These are phyloP conservation scores for Eragrostis curvula DNA, from an alignment of 176 grass and related monocot genomes.

Conservation along the genomic window DNA sequence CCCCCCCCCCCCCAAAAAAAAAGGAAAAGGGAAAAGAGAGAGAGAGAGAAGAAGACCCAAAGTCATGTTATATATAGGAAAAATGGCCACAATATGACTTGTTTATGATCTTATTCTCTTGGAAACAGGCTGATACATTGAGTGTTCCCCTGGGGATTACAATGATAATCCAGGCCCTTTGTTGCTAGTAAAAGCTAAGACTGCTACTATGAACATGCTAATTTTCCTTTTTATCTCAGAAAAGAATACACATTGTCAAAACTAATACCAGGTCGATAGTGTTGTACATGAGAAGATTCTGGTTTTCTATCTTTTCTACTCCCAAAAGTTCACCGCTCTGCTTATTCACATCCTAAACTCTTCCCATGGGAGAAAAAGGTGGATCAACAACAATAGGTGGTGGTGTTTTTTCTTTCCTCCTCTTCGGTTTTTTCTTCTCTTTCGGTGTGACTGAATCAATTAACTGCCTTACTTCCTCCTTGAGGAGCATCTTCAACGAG, in stretches of 20 bases:
- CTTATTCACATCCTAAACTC: constrained; percentile 61
- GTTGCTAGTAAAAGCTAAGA: constrained; percentile 25
- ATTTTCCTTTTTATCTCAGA: not conserved
- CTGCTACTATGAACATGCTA: constrained; percentile 30
- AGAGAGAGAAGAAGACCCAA: too few relatives aligned
- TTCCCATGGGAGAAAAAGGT: constrained; percentile 87
- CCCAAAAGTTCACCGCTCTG: constrained; percentile 2
- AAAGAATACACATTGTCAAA: constrained; percentile 3
- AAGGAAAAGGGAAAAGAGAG: too few relatives aligned
- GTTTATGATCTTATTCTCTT: constrained; percentile 16
- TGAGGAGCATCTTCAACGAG: constrained; percentile 82
- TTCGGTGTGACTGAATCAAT: constrained; percentile 75
- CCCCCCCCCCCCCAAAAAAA: too few relatives aligned
- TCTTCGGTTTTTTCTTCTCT: constrained; percentile 78
- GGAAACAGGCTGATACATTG: constrained; percentile 4
- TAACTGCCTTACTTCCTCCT: constrained; percentile 91
- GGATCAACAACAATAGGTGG: constrained; percentile 60
- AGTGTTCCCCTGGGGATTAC: not conserved
- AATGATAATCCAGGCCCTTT: not conserved
- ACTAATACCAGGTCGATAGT: not conserved
- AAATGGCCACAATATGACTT: constrained; percentile 9
- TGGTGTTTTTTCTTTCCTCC: constrained; percentile 56
- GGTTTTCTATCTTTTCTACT: constrained; percentile 9
- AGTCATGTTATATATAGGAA: constrained; percentile 12
- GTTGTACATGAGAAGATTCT: constrained; percentile 15